Evolutionary conservation across 2,329 filamentous ascomycete genomes (phyloP).

Genomic region (Eutypa lata): DNA sequence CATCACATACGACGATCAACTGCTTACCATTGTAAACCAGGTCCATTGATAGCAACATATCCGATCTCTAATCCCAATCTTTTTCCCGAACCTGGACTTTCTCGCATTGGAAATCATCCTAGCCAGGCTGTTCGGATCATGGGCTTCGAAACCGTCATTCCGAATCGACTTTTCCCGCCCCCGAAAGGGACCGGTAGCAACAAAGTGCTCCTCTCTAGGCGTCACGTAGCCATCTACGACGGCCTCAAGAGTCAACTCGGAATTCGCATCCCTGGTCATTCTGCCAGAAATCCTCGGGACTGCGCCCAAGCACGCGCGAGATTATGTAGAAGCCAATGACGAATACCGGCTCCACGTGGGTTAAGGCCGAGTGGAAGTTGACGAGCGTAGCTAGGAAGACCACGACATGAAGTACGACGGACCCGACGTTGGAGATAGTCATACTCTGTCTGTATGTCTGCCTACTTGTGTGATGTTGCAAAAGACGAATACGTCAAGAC

Average conservation of each 20-base stretch:
- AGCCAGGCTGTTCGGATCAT: slow-evolving; percentile 26
- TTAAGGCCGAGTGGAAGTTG: slow-evolving; percentile 50
- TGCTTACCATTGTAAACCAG: slow-evolving; percentile 63
- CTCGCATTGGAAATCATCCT: slow-evolving; percentile 32
- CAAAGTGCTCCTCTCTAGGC: slow-evolving; percentile 21
- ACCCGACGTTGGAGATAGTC: slow-evolving; percentile 50
- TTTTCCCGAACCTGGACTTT: slow-evolving; percentile 20
- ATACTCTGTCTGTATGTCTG: slow-evolving; percentile 36
- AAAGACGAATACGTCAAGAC: too few relatives aligned
- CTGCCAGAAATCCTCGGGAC: slow-evolving; percentile 44
- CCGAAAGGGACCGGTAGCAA: not conserved
- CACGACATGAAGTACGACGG: slow-evolving; percentile 48
- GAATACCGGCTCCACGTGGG: slow-evolving; percentile 44
- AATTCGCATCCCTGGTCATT: slow-evolving; percentile 22
- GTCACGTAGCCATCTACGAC: slow-evolving; percentile 26
- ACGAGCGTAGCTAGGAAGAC: slow-evolving; percentile 53
- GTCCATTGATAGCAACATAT: slow-evolving; percentile 64
- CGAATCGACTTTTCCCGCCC: not conserved
- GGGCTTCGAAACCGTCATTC: slow-evolving; percentile 4
- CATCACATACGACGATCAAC: not conserved
- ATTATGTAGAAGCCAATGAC: slow-evolving; percentile 46
- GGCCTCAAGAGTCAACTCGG: not conserved
- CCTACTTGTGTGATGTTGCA: too few relatives aligned
- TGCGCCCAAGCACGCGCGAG: slow-evolving; percentile 43
- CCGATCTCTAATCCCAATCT: slow-evolving; percentile 45